Base-by-base conservation (phyloP, 2,329 filamentous ascomycete species). In the Mariannaea sp. region DNA sequence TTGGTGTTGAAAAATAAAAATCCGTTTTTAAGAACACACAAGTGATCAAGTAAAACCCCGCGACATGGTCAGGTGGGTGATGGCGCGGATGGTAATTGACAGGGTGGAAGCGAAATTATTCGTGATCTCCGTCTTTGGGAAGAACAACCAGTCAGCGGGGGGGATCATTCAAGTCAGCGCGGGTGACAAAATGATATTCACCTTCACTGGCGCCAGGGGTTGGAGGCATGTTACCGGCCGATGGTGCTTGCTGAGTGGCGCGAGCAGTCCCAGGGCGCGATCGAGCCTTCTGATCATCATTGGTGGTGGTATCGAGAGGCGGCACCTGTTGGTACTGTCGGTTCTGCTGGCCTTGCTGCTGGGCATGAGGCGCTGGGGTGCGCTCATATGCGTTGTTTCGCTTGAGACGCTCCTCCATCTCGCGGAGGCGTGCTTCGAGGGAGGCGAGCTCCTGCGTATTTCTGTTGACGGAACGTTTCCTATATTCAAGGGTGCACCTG, bases 401-500 rank as follows among this genome's bases (percentile, higher is more conserved):
- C 63, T 76, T 83, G 47, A 97, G 81, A 38, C 88, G 87, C 63
- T 88, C 82, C 74, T 97, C 92, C 74, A 94, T 91, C 67, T 92
- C 91, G 64, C 85, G 87, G 65, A 97, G 84, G 64, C 86, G 87
- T 46, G 85, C 85, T 75, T 97, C 91, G 66, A 97, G 86, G 51
- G 87, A 85, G 73, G 96, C 87, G 62, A 97, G 87, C 73, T 97
- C 90, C 58, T 85, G 83, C 49, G 83, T 84, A 70, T 90, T 89
- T 46, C 81, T 83, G 59, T 81, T 82, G 68, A 97, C 86, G 55
- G 84, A 82, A 69, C 91, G 85, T 75, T 94, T 94, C 74, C 92
- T 96, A 71, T 59, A 26, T 9, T 20, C 5, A 36, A 53, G 24
- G 48, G 17, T 33, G 59, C 63, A 62, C n/a, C n/a, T 42, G 39